Evolutionary conservation across 192 early-diverging fungal genomes (phyloP), one percentile per base, ranked within the genome.

Genomic region (Cetraspora pellucida): DNA sequence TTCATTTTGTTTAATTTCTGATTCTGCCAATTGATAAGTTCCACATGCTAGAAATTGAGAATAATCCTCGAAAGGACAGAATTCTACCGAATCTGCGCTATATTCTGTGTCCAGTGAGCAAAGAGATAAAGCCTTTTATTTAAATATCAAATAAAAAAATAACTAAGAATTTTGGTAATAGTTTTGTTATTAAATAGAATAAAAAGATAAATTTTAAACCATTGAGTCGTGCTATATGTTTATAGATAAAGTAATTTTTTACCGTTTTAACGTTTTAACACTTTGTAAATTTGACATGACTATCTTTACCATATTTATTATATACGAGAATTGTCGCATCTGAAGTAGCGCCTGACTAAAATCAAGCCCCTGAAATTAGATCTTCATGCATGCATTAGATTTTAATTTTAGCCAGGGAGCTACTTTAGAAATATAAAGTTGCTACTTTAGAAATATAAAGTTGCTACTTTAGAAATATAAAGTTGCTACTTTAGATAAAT

Each of bases 61-160:
- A 65, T 83, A 67, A 23, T 80, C 80, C 19, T 67, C 61, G 30
- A 87, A 89, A 2, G 91, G 91, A 77, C 81, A 89, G 69, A 93
- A 94, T 86, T 94, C 91, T 0, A 89, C 80, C 9, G 89, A 89
- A 81, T 93, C 93, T 2, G 93, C 88, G 66, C 90, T 90, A 75
- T 89, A 91, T 19, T 85, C 83, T 10, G 90, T 88, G 69, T 91
- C 90, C 75, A 90, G 82, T 11, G 88, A 88, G 14, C 77, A 80
- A 17, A 91, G 65, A 1, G 86, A 87, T 2, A 46, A 27, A 2
- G 82, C 81, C 10, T 65, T 37, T 65, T 37, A 19, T 54, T 54
- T 19, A 19, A 11, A 54, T 49, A 13, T 13, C 16, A 13, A 49
- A 49, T 49, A 10, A 52, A 52, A 19, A 5, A 54, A 54, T 4